Conservation (phyloP, 139 green algal genomes). For the Closterium sp. region DNA sequence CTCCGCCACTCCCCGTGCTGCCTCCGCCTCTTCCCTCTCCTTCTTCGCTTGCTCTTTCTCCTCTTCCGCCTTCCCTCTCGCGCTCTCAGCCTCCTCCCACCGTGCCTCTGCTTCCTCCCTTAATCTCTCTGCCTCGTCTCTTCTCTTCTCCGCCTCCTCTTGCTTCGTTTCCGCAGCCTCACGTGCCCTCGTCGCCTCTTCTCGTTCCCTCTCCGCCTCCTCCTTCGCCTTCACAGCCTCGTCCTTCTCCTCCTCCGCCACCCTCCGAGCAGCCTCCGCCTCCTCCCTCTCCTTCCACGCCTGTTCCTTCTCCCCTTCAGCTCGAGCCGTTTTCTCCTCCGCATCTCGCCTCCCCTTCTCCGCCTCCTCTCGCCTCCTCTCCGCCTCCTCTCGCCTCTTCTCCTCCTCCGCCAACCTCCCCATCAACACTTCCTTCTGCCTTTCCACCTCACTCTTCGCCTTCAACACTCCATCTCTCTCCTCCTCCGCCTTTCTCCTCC, state of each 20-base stretch:
- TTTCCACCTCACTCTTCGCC: background rate
- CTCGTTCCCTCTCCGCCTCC: background rate
- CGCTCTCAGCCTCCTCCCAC: too few relatives aligned
- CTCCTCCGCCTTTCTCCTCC: background rate
- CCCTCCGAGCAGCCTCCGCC: background rate
- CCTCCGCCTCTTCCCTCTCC: too few relatives aligned
- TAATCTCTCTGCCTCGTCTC: too few relatives aligned
- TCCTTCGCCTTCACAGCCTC: background rate
- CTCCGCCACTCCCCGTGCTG: too few relatives aligned
- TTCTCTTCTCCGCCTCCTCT: too few relatives aligned
- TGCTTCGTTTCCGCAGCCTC: too few relatives aligned
- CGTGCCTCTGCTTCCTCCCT: too few relatives aligned
- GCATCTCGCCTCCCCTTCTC: too few relatives aligned
- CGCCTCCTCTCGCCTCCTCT: too few relatives aligned
- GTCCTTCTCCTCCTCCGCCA: background rate
- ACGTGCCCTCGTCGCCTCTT: too few relatives aligned
- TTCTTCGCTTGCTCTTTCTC: too few relatives aligned
- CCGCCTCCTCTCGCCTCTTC: background rate
- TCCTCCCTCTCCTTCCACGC: background rate
- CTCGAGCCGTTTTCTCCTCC: background rate
- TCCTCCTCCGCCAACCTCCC: background rate
- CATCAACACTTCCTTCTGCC: background rate
- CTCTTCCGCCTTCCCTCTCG: too few relatives aligned
- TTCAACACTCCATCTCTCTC: background rate
- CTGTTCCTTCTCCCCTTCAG: background rate